Conservation (phyloP, 1,139 yeast genomes). For the Sugiyamaella castrensis region DNA sequence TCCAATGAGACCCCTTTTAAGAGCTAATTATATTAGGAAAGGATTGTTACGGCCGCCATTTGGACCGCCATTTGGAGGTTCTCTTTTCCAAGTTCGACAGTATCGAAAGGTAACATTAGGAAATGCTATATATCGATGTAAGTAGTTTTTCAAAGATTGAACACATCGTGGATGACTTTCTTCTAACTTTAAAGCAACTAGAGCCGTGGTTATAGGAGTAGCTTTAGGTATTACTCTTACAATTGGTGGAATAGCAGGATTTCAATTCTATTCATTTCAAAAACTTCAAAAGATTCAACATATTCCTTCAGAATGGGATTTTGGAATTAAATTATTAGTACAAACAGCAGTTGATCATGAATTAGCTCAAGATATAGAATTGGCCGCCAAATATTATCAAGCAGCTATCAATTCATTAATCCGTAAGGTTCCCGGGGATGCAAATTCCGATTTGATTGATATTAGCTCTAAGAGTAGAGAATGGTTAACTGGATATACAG, state of each 20-base stretch:
- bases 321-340: constrained; percentile 28
- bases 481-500: constrained; percentile 42
- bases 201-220: constrained; percentile 13
- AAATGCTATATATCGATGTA: constrained; percentile 14
- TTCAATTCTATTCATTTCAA: constrained; percentile 6
- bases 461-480: constrained; percentile 30
- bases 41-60: no score
- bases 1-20: no score
- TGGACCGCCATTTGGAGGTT: background rate
- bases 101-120: constrained; percentile 12
- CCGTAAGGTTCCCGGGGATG: constrained; percentile 19
- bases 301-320: constrained; percentile 35
- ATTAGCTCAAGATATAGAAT: constrained; percentile 24
- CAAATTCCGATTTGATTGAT: constrained; percentile 20
- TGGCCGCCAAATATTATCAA: constrained; percentile 26
- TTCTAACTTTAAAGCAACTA: constrained; percentile 9
- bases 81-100: constrained; percentile 1
- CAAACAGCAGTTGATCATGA: constrained; percentile 36
- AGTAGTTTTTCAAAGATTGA: background rate
- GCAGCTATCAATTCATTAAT: constrained; percentile 30
- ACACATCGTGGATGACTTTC: background rate
- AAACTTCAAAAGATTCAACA: constrained; percentile 31
- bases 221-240: constrained; percentile 9
- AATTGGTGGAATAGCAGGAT: constrained; percentile 12
- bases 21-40: no score